These are phyloP conservation scores for Arthrinium puccinioides DNA, from an alignment of 2,329 filamentous ascomycete species.

Conservation along the genomic window DNA sequence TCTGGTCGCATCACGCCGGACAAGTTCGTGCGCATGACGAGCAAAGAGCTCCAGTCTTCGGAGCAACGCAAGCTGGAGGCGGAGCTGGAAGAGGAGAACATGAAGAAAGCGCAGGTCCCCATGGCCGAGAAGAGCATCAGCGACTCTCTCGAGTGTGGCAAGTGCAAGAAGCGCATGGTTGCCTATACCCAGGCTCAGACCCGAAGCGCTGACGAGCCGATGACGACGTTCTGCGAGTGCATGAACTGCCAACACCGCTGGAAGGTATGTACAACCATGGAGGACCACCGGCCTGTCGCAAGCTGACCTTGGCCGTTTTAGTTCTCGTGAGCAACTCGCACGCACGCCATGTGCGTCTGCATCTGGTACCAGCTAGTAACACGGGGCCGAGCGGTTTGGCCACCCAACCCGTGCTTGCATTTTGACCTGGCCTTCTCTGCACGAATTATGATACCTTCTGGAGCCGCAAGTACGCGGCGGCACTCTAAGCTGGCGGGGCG, in stretches of 20 bases:
- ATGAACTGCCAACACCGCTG: slow-evolving; percentile 62
- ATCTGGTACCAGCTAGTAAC: too few relatives aligned
- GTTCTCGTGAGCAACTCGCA: too few relatives aligned
- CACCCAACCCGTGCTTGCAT: too few relatives aligned
- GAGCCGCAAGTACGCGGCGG: too few relatives aligned
- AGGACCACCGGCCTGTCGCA: too few relatives aligned
- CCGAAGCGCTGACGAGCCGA: slow-evolving; percentile 87
- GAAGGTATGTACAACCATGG: slow-evolving; percentile 63
- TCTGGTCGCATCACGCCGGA: slow-evolving; percentile 63
- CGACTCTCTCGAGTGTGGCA: slow-evolving; percentile 79
- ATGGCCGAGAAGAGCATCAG: slow-evolving; percentile 87
- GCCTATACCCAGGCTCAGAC: slow-evolving; percentile 97
- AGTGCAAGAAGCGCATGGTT: slow-evolving; percentile 89
- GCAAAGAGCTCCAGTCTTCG: slow-evolving; percentile 84
- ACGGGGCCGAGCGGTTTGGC: too few relatives aligned
- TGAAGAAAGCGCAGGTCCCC: slow-evolving; percentile 94
- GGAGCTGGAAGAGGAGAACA: slow-evolving; percentile 80
- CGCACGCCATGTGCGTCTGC: too few relatives aligned
- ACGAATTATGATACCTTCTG: too few relatives aligned
- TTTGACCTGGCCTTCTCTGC: too few relatives aligned
- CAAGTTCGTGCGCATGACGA: slow-evolving; percentile 77
- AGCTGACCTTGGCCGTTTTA: too few relatives aligned
- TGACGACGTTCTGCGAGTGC: slow-evolving; percentile 71
- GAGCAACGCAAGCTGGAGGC: slow-evolving; percentile 71
- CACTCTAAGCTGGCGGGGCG: slow-evolving; percentile 1